These are phyloP conservation scores for Begonia loranthoides DNA, from an alignment of 306 rosid species.

Conservation along the genomic window DNA sequence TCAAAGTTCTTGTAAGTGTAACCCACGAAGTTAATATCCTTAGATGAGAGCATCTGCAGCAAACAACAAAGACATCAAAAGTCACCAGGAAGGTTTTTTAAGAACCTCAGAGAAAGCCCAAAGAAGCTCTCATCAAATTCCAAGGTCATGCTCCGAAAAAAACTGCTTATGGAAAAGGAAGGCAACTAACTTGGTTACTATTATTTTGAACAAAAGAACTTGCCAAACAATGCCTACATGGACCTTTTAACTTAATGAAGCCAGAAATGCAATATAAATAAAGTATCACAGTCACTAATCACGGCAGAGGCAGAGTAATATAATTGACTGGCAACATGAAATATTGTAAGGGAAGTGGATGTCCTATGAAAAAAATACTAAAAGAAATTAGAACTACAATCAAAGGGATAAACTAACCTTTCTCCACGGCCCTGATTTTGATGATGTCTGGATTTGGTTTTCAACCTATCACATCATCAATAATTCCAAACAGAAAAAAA, in stretches of 20 bases:
- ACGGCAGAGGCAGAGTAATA: too few relatives aligned
- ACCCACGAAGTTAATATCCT: constrained; percentile 90
- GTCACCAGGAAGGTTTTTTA: not conserved
- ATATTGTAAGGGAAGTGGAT: too few relatives aligned
- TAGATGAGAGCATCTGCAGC: constrained; percentile 89
- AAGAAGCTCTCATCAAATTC: not conserved
- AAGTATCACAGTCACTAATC: too few relatives aligned
- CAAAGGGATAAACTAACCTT: constrained; percentile 48
- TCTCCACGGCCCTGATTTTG: constrained; percentile 98
- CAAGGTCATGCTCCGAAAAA: not conserved
- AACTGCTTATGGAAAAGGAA: too few relatives aligned
- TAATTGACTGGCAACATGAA: too few relatives aligned
- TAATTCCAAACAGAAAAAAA: constrained; percentile 10
- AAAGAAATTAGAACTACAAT: not conserved
- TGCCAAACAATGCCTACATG: too few relatives aligned
- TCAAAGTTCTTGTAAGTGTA: constrained; percentile 92
- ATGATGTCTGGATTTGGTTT: constrained; percentile 53
- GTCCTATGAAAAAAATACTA: too few relatives aligned
- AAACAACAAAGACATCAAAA: constrained; percentile 18
- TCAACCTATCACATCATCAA: constrained; percentile 42
- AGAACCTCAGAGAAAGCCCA: not conserved
- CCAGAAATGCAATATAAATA: too few relatives aligned
- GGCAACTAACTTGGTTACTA: too few relatives aligned
- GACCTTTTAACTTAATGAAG: too few relatives aligned
- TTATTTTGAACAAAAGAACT: too few relatives aligned